Evolutionary conservation across 352 stramenopile genomes (phyloP).

Genomic region (Thraustotheca clavata): DNA sequence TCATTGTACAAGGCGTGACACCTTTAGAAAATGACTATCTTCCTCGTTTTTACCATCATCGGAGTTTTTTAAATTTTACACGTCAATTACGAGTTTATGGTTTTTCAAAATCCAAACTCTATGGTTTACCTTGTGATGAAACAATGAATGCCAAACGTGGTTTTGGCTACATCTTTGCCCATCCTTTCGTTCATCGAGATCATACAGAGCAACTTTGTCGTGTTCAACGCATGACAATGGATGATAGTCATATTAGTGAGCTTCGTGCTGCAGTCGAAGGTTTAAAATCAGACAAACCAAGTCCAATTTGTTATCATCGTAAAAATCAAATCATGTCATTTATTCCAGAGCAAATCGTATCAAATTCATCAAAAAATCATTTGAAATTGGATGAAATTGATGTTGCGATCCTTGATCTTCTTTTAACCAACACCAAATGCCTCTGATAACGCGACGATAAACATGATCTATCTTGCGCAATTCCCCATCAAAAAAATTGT

Average conservation of each 20-base stretch:
- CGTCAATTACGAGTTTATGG: not conserved
- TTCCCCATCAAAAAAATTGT: too few relatives aligned
- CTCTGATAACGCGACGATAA: too few relatives aligned
- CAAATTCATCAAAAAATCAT: slow-evolving; percentile 92
- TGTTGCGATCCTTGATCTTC: not conserved
- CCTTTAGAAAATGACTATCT: not conserved
- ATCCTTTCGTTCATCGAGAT: not conserved
- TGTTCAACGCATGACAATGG: not conserved
- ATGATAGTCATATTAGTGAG: not conserved
- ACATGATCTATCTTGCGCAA: too few relatives aligned
- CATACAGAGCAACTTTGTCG: not conserved
- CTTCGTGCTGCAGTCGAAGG: not conserved
- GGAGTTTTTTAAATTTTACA: not conserved
- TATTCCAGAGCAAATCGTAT: slow-evolving; percentile 89
- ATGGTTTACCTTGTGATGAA: not conserved
- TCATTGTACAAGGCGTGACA: not conserved
- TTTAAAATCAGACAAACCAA: not conserved
- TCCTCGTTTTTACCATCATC: not conserved
- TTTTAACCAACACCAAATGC: not conserved
- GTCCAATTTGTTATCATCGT: not conserved
- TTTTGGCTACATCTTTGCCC: slow-evolving; percentile 5
- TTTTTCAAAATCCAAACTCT: not conserved
- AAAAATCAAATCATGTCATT: slow-evolving; percentile 85
- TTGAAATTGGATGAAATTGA: slow-evolving; percentile 94
- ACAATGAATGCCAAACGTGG: slow-evolving; percentile 1